phyloP scores from a whole-genome alignment of 129 eudicot genomes.

The Rutidosis leptorrhynchoides region DNA sequence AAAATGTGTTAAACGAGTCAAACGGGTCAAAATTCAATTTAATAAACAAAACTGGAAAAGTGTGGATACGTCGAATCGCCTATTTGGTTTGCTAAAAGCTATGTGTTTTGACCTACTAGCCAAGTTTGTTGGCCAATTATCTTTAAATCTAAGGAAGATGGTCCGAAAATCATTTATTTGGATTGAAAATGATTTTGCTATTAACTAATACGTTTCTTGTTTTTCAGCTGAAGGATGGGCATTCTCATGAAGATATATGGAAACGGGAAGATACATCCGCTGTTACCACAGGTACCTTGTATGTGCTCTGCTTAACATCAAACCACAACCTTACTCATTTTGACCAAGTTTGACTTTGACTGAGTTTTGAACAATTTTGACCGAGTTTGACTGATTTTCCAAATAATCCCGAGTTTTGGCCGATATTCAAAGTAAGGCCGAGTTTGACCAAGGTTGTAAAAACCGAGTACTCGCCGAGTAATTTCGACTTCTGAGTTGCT shows the following conservation, averaged over 20 bases:
- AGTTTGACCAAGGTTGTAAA: too few species aligned
- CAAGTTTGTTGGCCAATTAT: not conserved
- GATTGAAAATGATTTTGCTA: not conserved
- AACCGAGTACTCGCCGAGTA: too few species aligned
- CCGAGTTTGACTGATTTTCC: too few species aligned
- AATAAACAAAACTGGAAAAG: not conserved
- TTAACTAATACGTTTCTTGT: slow-evolving; percentile 27
- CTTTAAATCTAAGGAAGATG: slow-evolving; percentile 4
- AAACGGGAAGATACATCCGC: slow-evolving; percentile 41
- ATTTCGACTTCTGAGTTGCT: too few species aligned
- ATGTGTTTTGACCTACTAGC: not conserved
- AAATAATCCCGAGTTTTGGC: too few species aligned
- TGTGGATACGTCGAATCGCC: not conserved
- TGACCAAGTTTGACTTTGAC: too few species aligned
- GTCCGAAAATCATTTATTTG: not conserved
- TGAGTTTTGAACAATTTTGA: too few species aligned
- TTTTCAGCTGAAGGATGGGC: slow-evolving; percentile 56
- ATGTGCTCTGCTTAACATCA: slow-evolving; percentile 1
- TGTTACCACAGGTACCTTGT: slow-evolving; percentile 44
- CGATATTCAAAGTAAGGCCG: too few species aligned
- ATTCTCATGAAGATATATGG: slow-evolving; percentile 45
- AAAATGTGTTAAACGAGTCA: slow-evolving; percentile 38
- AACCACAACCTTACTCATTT: too few species aligned
- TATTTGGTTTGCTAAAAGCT: not conserved
- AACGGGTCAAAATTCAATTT: not conserved